Conservation (phyloP, 1,139 yeast species). For the Kodamaea arcana region DNA sequence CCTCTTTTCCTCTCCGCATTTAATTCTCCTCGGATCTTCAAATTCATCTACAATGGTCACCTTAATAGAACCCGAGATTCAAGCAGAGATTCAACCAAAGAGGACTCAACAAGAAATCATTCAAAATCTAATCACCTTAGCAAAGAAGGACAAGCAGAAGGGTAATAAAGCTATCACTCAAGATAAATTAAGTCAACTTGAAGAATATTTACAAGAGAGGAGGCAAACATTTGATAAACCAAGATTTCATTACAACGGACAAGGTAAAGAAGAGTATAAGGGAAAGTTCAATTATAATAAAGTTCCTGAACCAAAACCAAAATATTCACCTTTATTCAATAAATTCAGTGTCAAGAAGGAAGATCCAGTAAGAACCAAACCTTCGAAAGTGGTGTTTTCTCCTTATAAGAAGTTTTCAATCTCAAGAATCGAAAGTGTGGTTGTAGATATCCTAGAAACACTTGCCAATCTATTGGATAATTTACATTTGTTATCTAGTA, state of each 20-base stretch:
- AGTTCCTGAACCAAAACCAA: constrained; percentile 16
- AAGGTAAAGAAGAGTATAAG: too few species aligned
- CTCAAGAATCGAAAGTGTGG: constrained; percentile 27
- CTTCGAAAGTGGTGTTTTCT: constrained; percentile 5
- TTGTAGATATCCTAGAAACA: constrained; percentile 33
- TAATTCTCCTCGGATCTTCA: neutral
- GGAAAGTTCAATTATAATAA: constrained; percentile 6
- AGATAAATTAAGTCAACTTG: constrained; percentile 18
- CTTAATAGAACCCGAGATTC: neutral
- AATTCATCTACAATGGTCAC: neutral
- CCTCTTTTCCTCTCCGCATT: neutral
- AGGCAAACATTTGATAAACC: neutral
- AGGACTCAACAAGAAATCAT: constrained; percentile 12
- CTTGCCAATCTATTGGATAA: constrained; percentile 42
- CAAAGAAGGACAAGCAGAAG: constrained; percentile 18
- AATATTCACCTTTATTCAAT: constrained; percentile 15
- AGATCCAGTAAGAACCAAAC: constrained; percentile 2
- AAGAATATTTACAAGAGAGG: constrained; percentile 9
- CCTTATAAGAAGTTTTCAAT: constrained; percentile 17
- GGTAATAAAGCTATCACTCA: constrained; percentile 21
- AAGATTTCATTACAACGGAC: too few species aligned
- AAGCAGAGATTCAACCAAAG: constrained; percentile 1
- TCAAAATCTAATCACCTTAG: constrained; percentile 17
- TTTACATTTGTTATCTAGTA: constrained; percentile 39
- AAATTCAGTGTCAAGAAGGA: constrained; percentile 13